Conservation (phyloP, 2,329 filamentous ascomycete species). For the Nigrospora osmanthi region DNA sequence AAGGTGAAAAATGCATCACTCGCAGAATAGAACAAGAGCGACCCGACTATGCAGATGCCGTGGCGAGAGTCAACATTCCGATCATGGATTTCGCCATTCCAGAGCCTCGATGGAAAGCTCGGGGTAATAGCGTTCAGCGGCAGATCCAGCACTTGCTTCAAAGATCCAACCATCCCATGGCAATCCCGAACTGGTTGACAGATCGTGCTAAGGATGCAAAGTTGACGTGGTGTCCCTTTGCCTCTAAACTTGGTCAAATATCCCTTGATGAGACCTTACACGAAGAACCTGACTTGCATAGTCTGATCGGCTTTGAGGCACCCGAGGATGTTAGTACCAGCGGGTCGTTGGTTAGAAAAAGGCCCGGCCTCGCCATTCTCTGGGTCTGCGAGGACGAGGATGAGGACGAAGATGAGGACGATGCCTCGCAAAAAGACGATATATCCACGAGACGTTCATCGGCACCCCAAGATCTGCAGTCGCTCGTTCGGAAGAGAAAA, state of each 20-base stretch:
- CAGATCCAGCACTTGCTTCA: constrained; percentile 11
- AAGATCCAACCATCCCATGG: constrained; percentile 1
- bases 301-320: constrained; percentile 3
- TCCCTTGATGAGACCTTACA: constrained; percentile 13
- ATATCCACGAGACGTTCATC: neutral
- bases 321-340: constrained; percentile 11
- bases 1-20: constrained; percentile 5
- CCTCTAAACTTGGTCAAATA: constrained; percentile 7
- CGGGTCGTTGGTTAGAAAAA: constrained; percentile 18
- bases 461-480: constrained; percentile 4
- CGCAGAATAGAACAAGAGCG: constrained; percentile 17
- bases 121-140: constrained; percentile 4
- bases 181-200: constrained; percentile 9
- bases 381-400: constrained; percentile 14
- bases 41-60: constrained; percentile 14
- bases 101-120: constrained; percentile 12
- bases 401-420: constrained; percentile 9
- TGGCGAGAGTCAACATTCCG: constrained; percentile 18
- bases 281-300: constrained; percentile 1
- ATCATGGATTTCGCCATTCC: constrained; percentile 18
- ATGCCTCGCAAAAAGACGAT: neutral
- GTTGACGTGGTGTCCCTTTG: constrained; percentile 19
- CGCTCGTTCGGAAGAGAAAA: constrained; percentile 16
- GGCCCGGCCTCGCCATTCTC: constrained; percentile 18
- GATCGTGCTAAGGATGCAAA: constrained; percentile 8